Conservation (phyloP, 768 basidiomycete species). For the Amanita brunnescens region DNA sequence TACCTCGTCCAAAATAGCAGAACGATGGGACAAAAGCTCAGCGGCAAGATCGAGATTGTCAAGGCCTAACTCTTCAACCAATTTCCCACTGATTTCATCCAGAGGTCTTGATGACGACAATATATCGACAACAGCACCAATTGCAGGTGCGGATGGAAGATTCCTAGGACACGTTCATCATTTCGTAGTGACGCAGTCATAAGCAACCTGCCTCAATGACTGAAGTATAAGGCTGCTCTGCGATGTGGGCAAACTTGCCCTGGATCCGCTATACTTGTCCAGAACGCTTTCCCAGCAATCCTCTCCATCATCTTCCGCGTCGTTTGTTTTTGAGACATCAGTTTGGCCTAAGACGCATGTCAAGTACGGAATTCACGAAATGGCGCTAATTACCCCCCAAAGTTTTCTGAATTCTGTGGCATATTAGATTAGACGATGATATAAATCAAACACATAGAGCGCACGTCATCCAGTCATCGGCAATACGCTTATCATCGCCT, state of each 20-base stretch:
- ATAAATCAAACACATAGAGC: not conserved
- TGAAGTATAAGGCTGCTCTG: not conserved
- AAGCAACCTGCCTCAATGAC: not conserved
- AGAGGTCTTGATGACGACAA: slow-evolving; percentile 44
- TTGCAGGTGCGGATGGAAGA: slow-evolving; percentile 9
- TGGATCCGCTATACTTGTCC: slow-evolving; percentile 1
- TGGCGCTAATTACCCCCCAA: not conserved
- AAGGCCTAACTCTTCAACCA: slow-evolving; percentile 77
- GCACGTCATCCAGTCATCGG: slow-evolving; percentile 2
- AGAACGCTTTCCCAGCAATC: slow-evolving; percentile 2
- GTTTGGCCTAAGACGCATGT: not conserved
- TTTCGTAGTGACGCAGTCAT: not conserved
- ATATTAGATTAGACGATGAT: not conserved
- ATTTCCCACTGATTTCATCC: slow-evolving; percentile 68
- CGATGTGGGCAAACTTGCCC: not conserved
- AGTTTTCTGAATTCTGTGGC: slow-evolving; percentile 1
- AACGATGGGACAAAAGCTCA: slow-evolving; percentile 57
- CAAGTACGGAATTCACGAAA: not conserved
- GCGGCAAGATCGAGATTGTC: slow-evolving; percentile 75
- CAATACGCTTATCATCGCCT: not conserved
- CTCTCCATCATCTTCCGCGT: not conserved
- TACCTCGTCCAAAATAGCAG: slow-evolving; percentile 41
- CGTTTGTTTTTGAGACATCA: not conserved
- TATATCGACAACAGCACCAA: slow-evolving; percentile 24
- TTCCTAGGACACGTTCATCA: not conserved